These are phyloP conservation scores for Ramalina intermedia DNA, from an alignment of 495 filamentous ascomycete species.

Conservation along the genomic window DNA sequence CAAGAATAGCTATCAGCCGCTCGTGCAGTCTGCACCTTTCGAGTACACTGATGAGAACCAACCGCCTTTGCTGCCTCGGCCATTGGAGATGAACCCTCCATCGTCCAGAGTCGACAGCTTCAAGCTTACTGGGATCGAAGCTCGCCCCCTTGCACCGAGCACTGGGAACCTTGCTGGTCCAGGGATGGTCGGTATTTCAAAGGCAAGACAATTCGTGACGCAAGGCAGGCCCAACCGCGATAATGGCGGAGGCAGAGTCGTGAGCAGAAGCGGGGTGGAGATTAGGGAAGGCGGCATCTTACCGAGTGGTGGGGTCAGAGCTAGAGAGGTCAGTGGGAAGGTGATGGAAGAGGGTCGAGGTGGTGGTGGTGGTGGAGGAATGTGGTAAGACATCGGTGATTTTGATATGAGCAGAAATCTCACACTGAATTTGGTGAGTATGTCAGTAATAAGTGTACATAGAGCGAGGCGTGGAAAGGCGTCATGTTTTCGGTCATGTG, in stretches of 20 bases:
- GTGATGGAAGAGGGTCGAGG: constrained; percentile 71
- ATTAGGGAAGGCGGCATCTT: constrained; percentile 29
- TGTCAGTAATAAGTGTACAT: no score
- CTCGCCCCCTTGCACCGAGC: constrained; percentile 8
- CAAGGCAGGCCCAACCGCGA: constrained; percentile 8
- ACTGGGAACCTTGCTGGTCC: constrained; percentile 17
- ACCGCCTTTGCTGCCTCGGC: constrained; percentile 20
- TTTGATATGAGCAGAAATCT: background rate
- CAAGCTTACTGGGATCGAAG: constrained; percentile 11
- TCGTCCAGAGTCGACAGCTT: constrained; percentile 20
- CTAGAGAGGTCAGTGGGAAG: constrained; percentile 68
- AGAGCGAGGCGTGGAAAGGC: no score
- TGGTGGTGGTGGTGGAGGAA: constrained; percentile 16
- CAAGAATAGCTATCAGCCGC: constrained; percentile 28
- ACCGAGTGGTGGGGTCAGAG: constrained; percentile 29
- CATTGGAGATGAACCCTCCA: constrained; percentile 38
- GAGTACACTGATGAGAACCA: constrained; percentile 21
- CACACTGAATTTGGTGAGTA: no score
- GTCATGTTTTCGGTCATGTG: no score
- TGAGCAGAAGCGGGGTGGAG: constrained; percentile 20
- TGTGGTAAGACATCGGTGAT: background rate
- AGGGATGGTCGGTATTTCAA: constrained; percentile 11
- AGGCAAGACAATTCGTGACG: constrained; percentile 4
- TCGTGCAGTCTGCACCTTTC: constrained; percentile 24
- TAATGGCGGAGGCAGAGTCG: constrained; percentile 13